Conservation (phyloP, 2,329 filamentous ascomycete species). For the Sodiomyces alkalinus region DNA sequence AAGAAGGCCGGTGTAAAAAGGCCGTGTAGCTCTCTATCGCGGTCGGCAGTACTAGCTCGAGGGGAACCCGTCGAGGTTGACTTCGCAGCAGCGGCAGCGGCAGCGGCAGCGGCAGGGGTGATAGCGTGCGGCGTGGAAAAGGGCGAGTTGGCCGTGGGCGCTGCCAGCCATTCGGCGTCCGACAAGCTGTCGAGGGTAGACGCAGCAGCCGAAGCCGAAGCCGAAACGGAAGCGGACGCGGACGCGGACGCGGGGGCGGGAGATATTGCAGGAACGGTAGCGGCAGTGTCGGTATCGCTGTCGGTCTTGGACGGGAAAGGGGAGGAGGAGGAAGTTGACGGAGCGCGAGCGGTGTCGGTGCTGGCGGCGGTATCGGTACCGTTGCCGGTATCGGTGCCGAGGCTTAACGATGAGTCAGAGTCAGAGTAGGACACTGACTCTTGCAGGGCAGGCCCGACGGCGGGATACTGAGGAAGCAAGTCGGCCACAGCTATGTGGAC, state of each 20-base stretch:
- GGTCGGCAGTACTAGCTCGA: constrained; percentile 25
- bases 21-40: constrained; percentile 44
- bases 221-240: no score
- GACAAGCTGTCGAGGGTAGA: no score
- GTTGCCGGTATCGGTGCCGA: constrained; percentile 6
- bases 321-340: constrained; percentile 1
- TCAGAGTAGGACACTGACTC: no score
- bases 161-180: no score
- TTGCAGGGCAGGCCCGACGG: constrained; percentile 20
- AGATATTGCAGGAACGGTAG: no score
- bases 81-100: constrained; percentile 4
- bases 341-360: neutral
- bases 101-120: constrained; percentile 5
- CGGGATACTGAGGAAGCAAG: constrained; percentile 27
- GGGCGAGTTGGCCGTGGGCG: no score
- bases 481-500: constrained; percentile 31
- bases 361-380: constrained; percentile 2
- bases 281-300: no score
- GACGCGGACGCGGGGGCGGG: no score
- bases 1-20: constrained; percentile 49
- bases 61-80: constrained; percentile 3
- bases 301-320: no score
- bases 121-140: no score
- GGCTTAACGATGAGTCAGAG: constrained; percentile 19
- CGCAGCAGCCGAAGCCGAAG: no score